Percentiles rank a stretch among this genome's conserved stretches.
phyloP scores from a whole-genome alignment of 1,139 yeast genomes.

The Debaryomycetaceae sp. region DNA sequence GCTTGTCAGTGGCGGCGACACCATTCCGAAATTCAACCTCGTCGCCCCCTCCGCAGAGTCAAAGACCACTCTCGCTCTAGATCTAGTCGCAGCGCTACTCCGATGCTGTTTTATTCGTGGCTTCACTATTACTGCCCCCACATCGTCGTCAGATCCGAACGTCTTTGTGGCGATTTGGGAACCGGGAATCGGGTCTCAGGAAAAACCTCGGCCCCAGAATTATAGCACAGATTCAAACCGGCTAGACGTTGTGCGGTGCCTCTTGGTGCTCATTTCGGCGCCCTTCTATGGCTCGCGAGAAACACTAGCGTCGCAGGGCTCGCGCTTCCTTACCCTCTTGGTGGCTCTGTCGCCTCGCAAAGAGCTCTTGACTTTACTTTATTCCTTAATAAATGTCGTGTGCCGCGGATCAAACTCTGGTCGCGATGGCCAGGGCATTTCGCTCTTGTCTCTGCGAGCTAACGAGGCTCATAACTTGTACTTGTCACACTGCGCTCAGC shows the following conservation, averaged over 20 bases:
- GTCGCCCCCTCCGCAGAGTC: conserved; percentile 1
- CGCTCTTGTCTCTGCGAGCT: conserved; percentile 14
- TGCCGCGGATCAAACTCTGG: conserved; percentile 26
- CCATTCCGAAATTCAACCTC: conserved; percentile 1
- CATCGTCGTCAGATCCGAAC: conserved; percentile 6
- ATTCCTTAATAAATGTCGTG: conserved; percentile 57
- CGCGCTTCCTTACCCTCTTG: conserved; percentile 46
- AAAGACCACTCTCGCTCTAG: conserved; percentile 24
- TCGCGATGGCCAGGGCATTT: conserved; percentile 26
- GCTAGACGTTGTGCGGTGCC: conserved; percentile 51
- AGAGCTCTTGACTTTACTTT: conserved; percentile 43
- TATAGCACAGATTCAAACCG: conserved; percentile 54
- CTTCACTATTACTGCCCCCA: conserved; percentile 33
- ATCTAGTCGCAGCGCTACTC: conserved; percentile 34
- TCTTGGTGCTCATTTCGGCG: conserved; percentile 55
- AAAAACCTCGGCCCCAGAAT: conserved; percentile 32
- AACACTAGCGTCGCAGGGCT: conserved; percentile 39
- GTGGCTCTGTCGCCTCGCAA: conserved; percentile 42
- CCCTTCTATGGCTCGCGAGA: conserved; percentile 44
- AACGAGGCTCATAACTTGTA: conserved; percentile 42
- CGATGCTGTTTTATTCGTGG: conserved; percentile 49
- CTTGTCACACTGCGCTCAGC: conserved; percentile 49
- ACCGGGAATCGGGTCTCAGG: conserved; percentile 54
- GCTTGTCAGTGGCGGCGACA: conserved; percentile 5
- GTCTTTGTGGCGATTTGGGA: conserved; percentile 45